Evolutionary conservation across 2,329 filamentous ascomycete genomes (phyloP).

Genomic region (Epichloe aotearoae): DNA sequence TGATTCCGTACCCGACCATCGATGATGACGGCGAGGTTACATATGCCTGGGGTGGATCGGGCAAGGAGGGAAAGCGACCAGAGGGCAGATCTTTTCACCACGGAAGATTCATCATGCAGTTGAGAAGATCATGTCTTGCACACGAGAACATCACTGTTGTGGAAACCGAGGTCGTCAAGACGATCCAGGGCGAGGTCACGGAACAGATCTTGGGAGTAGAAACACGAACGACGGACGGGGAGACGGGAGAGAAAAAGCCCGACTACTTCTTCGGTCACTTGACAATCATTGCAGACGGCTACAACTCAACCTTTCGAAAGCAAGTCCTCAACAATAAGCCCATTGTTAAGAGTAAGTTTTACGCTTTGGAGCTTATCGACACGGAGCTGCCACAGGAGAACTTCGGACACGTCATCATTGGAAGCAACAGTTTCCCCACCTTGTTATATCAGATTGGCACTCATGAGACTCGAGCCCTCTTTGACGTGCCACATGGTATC

Average conservation of each 20-base stretch:
- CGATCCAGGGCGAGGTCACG: conserved; percentile 56
- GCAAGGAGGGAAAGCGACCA: conserved; percentile 27
- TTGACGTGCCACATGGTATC: conserved; percentile 72
- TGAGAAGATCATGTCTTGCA: conserved; percentile 60
- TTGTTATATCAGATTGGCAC: conserved; percentile 95
- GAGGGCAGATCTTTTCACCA: conserved; percentile 84
- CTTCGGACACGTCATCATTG: conserved; percentile 81
- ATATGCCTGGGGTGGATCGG: conserved; percentile 21
- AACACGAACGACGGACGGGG: conserved; percentile 48
- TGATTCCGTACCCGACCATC: conserved; percentile 66
- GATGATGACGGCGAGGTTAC: conserved; percentile 31
- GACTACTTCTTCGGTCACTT: conserved; percentile 82
- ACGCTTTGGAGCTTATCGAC: conserved; percentile 83
- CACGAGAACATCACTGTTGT: conserved; percentile 80
- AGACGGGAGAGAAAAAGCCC: conserved; percentile 39
- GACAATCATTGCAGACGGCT: conserved; percentile 85
- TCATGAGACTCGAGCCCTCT: conserved; percentile 78
- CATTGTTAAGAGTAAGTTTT: conserved; percentile 74
- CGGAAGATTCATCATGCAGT: conserved; percentile 75
- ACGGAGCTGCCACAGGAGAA: conserved; percentile 60
- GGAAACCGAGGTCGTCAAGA: conserved; percentile 71
- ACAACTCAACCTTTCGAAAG: conserved; percentile 83
- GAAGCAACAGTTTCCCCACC: conserved; percentile 54
- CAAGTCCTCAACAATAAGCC: conserved; percentile 53
- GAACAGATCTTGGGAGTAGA: conserved; percentile 74